Base-by-base conservation (phyloP, 139 green algal genomes). In the Haematococcus lacustris region DNA sequence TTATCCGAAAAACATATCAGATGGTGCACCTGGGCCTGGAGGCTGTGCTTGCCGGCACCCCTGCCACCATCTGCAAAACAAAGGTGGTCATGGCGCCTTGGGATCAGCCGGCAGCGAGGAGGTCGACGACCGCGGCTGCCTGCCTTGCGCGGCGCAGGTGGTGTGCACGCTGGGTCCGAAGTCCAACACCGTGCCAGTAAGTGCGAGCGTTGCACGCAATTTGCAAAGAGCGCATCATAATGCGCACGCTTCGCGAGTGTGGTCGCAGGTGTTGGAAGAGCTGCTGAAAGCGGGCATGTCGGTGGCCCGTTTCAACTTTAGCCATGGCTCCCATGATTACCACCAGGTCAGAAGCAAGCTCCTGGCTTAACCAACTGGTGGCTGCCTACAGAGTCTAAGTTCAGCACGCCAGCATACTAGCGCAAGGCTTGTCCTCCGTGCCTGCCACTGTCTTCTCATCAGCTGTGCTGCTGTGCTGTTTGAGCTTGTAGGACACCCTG, bases 271-370 rank as follows among this genome's bases (percentile, higher is more conserved):
- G 0, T 76, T 96, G 37, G 92, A 95, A 78, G 88, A 97, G 79
- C 87, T 98, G 71, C 86, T 98, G 71, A 76, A 77, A 1, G 86
- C 85, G 50, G 94, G 94, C 38, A 98, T 98, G 94, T 92, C 84
- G 60, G 89, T 98, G 6, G 94, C 94, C 6, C 88, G 94, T 68
- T 98, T 98, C 88, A 98, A 98, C 81, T 98, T 98, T 81, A 93
- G 83, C 9, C 94, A 98, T 77, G 94, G 94, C 39, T 91, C 85
- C 2, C 91, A 97, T 70, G 92, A 97, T 34, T 98, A 98, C 74
- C 95, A 99, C 82, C 91, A 97, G 83, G 89, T n/a, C 47, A 57
- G 17, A 57, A 13, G 47, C 13, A 21, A 13, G 13, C 17, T 21
- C 17, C 47, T 57, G 47, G 17, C 47, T 21, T 57, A 21, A 13